Percentiles rank a stretch among this genome's conserved stretches.
These are phyloP conservation scores for Odontarrhena argentea DNA, from an alignment of 345 rosid species.

Conservation along the genomic window DNA sequence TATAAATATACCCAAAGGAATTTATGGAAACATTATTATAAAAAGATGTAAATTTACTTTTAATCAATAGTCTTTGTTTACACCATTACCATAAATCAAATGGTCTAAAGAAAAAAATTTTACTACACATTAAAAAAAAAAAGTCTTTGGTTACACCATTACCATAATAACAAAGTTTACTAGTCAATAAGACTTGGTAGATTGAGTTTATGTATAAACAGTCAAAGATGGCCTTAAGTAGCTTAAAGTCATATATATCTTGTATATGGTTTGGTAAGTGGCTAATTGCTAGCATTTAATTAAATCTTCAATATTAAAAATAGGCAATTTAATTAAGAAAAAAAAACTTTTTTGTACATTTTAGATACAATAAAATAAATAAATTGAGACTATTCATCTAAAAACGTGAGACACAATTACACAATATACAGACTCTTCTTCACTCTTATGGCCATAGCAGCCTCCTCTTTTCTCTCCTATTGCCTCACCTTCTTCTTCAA, in stretches of 20 bases:
- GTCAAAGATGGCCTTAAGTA: constrained; percentile 25
- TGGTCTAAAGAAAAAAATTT: no score
- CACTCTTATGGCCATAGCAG: constrained; percentile 22
- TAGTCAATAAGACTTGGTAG: constrained; percentile 30
- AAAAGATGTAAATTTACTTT: constrained; percentile 1
- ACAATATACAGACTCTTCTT: constrained; percentile 36
- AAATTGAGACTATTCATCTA: constrained; percentile 35
- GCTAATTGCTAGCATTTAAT: constrained; percentile 18
- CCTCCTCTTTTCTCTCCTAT: constrained; percentile 26
- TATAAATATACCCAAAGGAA: constrained; percentile 18
- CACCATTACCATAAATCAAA: constrained; percentile 18
- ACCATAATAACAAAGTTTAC: constrained; percentile 26
- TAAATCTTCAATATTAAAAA: not conserved
- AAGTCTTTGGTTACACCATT: constrained; percentile 23
- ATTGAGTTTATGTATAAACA: constrained; percentile 21
- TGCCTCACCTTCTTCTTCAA: constrained; percentile 17
- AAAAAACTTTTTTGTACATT: constrained; percentile 3
- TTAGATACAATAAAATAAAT: not conserved
- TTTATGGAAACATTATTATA: constrained; percentile 13
- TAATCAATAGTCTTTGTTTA: constrained; percentile 23
- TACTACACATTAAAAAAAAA: not conserved
- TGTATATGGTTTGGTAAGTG: constrained; percentile 36
- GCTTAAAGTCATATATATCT: constrained; percentile 37
- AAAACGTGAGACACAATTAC: constrained; percentile 42
- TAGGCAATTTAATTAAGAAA: constrained; percentile 14